These are phyloP conservation scores for Henckelia pumila DNA, from an alignment of 257 asterid species.

Conservation along the genomic window DNA sequence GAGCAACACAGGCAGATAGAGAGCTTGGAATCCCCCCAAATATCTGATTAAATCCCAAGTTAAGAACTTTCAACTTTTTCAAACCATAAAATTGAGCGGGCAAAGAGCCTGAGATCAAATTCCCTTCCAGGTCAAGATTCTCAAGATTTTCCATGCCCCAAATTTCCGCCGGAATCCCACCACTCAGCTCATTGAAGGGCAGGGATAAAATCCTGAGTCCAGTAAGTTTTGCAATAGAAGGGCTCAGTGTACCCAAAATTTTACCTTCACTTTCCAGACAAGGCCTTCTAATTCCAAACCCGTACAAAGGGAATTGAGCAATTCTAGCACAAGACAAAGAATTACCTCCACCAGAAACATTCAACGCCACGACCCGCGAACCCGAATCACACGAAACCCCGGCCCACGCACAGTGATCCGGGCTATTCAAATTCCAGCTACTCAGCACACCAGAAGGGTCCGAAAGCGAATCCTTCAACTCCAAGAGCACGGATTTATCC, in stretches of 20 bases:
- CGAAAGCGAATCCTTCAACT: slow-evolving; percentile 39
- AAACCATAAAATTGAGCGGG: slow-evolving; percentile 56
- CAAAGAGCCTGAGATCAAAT: slow-evolving; percentile 56
- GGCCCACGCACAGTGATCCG: slow-evolving; percentile 43
- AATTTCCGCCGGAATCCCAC: slow-evolving; percentile 63
- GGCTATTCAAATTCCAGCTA: slow-evolving; percentile 31
- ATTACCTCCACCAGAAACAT: slow-evolving; percentile 49
- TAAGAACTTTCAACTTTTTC: slow-evolving; percentile 65
- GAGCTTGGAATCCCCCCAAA: slow-evolving; percentile 60
- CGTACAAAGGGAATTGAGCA: slow-evolving; percentile 45
- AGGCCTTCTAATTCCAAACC: slow-evolving; percentile 42
- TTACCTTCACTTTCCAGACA: slow-evolving; percentile 32
- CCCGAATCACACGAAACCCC: slow-evolving; percentile 41
- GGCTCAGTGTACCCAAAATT: slow-evolving; percentile 54
- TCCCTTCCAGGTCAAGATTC: slow-evolving; percentile 94
- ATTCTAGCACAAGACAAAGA: slow-evolving; percentile 39
- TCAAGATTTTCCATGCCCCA: slow-evolving; percentile 89
- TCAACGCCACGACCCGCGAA: slow-evolving; percentile 43
- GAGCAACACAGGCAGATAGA: slow-evolving; percentile 41
- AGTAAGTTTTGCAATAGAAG: slow-evolving; percentile 49
- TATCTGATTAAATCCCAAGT: slow-evolving; percentile 69
- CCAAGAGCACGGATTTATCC: slow-evolving; percentile 52
- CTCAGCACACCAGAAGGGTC: slow-evolving; percentile 39
- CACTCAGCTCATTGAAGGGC: slow-evolving; percentile 77
- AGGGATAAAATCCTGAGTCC: slow-evolving; percentile 67